These are phyloP conservation scores for Fagopyrum homotropicum DNA, from an alignment of 148 eudicot genomes.

Conservation along the genomic window DNA sequence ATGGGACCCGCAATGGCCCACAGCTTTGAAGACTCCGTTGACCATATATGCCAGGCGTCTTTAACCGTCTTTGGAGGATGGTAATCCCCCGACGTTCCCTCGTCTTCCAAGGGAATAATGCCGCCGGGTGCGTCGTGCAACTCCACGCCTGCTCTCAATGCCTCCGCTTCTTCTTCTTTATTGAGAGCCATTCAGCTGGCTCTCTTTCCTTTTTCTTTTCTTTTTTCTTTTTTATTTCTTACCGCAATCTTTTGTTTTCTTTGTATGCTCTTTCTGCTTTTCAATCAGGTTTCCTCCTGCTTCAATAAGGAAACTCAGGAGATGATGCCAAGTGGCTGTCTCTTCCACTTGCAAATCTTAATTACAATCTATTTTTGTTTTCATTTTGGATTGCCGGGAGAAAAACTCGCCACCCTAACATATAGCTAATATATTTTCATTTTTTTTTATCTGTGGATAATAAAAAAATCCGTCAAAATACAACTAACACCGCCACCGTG, in stretches of 20 bases:
- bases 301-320: neutral
- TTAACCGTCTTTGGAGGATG: constrained; percentile 29
- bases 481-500: too few species aligned
- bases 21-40: constrained; percentile 46
- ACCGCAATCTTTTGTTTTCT: neutral
- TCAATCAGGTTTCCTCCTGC: neutral
- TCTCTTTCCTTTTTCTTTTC: neutral
- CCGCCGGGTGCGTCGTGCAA: neutral
- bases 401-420: neutral
- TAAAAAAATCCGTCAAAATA: too few species aligned
- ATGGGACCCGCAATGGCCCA: constrained; percentile 90
- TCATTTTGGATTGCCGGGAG: neutral
- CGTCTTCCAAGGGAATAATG: neutral
- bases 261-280: neutral
- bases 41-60: constrained; percentile 35
- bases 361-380: neutral
- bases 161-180: neutral
- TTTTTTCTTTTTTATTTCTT: neutral
- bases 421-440: too few species aligned
- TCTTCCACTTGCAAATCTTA: neutral
- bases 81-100: constrained; percentile 39
- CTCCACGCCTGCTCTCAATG: neutral
- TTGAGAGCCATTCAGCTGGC: neutral
- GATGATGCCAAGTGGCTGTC: neutral
- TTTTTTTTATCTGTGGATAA: too few species aligned